Evolutionary conservation across 768 basidiomycete genomes (phyloP).

Genomic region (Kwoniella pini): DNA sequence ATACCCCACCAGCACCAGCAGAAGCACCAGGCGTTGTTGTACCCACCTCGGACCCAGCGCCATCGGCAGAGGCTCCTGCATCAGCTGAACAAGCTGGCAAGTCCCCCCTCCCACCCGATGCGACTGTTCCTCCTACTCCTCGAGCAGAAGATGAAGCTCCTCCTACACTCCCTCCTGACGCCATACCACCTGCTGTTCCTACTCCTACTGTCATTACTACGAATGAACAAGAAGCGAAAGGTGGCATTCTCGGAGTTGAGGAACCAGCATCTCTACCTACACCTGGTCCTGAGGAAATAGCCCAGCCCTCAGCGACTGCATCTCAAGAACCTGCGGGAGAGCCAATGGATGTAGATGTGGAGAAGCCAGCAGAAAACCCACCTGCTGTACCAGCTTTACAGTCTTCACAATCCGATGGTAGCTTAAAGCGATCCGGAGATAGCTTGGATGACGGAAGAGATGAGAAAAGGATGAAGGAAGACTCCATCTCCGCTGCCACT

Average conservation of each 20-base stretch:
- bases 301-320: conserved; percentile 48
- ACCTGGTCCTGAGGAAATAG: conserved; percentile 38
- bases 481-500: background rate
- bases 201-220: conserved; percentile 40
- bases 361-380: conserved; percentile 10
- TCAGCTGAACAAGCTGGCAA: conserved; percentile 9
- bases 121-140: conserved; percentile 43
- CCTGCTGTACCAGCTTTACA: background rate
- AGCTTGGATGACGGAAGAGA: conserved; percentile 36
- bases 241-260: background rate
- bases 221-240: conserved; percentile 21
- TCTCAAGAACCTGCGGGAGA: conserved; percentile 40
- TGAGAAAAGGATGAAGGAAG: conserved; percentile 45
- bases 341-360: conserved; percentile 40
- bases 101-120: conserved; percentile 38
- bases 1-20: background rate
- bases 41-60: too few relatives aligned
- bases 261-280: conserved; percentile 46
- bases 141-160: conserved; percentile 37
- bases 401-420: conserved; percentile 21
- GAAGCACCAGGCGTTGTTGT: too few relatives aligned
- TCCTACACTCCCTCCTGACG: conserved; percentile 23
- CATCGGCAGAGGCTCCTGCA: background rate
- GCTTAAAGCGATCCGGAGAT: conserved; percentile 43
- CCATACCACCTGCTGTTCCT: conserved; percentile 41